Percentiles rank a stretch among this genome's conserved stretches.
Evolutionary conservation across 495 filamentous ascomycete species (phyloP).

Genomic region (Trichoderma orchidacearum): DNA sequence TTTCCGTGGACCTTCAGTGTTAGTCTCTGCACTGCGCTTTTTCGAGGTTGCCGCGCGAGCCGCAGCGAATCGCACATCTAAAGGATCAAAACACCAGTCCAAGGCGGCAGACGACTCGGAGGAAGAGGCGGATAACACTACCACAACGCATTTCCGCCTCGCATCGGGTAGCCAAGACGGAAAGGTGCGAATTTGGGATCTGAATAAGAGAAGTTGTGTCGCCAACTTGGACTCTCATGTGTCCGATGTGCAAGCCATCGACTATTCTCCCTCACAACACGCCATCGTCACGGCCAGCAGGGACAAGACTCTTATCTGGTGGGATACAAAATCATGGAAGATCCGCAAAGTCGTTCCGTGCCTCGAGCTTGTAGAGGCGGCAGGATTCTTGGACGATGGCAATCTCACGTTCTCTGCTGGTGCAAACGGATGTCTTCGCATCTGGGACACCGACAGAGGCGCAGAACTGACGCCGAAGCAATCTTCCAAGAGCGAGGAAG

Average conservation of each 20-base stretch:
- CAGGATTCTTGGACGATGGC: slow-evolving; percentile 61
- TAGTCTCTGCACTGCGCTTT: slow-evolving; percentile 83
- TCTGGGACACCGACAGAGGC: slow-evolving; percentile 69
- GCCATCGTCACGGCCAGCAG: slow-evolving; percentile 75
- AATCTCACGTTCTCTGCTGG: slow-evolving; percentile 69
- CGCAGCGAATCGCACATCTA: slow-evolving; percentile 15
- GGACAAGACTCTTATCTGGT: slow-evolving; percentile 87
- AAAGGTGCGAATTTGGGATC: slow-evolving; percentile 80
- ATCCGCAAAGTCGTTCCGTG: slow-evolving; percentile 69
- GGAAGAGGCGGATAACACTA: slow-evolving; percentile 23
- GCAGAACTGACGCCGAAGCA: slow-evolving; percentile 67
- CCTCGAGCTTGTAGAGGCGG: slow-evolving; percentile 73
- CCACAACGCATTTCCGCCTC: slow-evolving; percentile 51
- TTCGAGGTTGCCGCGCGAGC: slow-evolving; percentile 53
- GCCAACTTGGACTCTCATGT: slow-evolving; percentile 81
- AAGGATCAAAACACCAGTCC: slow-evolving; percentile 30
- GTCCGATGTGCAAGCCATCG: slow-evolving; percentile 74
- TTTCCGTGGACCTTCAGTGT: slow-evolving; percentile 78
- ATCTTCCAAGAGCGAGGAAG: slow-evolving; percentile 50
- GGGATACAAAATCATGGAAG: slow-evolving; percentile 79
- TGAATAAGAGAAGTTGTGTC: slow-evolving; percentile 66
- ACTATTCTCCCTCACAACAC: slow-evolving; percentile 62
- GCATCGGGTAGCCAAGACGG: slow-evolving; percentile 90
- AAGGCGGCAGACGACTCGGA: slow-evolving; percentile 28
- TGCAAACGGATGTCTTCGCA: slow-evolving; percentile 63